These are phyloP conservation scores for Starmerella vitae DNA, from an alignment of 805 yeast genomes.

Conservation along the genomic window DNA sequence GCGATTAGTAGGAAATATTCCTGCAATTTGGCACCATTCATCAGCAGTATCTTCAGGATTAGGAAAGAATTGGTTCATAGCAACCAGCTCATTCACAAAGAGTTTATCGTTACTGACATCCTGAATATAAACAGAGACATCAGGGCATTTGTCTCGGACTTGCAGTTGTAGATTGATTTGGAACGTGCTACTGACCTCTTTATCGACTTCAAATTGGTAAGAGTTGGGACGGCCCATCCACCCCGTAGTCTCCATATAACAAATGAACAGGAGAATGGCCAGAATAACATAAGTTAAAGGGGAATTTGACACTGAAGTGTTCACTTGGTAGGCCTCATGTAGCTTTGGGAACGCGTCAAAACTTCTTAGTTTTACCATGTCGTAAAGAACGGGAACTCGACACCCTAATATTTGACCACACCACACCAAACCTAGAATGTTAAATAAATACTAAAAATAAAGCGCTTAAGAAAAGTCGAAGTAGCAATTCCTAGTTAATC, in stretches of 20 bases:
- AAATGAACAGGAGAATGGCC: conserved; percentile 38
- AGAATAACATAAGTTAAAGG: conserved; percentile 2
- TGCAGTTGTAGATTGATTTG: conserved; percentile 65
- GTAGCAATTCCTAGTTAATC: conserved; percentile 29
- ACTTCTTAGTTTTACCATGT: conserved; percentile 31
- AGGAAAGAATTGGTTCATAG: conserved; percentile 27
- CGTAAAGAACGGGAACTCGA: too few relatives aligned
- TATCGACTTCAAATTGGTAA: conserved; percentile 65
- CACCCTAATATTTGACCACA: too few relatives aligned
- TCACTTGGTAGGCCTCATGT: conserved; percentile 52
- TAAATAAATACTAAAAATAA: too few relatives aligned
- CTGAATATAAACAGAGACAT: conserved; percentile 56
- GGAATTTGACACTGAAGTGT: conserved; percentile 35
- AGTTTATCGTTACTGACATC: conserved; percentile 69
- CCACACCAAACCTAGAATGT: too few relatives aligned
- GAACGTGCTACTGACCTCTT: conserved; percentile 41
- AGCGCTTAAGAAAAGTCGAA: conserved; percentile 5
- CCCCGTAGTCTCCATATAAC: conserved; percentile 78
- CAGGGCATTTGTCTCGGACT: conserved; percentile 74
- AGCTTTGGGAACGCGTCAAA: conserved; percentile 72
- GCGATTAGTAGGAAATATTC: conserved; percentile 69
- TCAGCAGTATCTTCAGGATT: conserved; percentile 1
- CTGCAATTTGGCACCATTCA: conserved; percentile 70
- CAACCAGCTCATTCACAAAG: conserved; percentile 62
- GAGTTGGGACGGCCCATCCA: conserved; percentile 70